phyloP scores from a whole-genome alignment of 768 basidiomycete species.

The Suillus sp. region DNA sequence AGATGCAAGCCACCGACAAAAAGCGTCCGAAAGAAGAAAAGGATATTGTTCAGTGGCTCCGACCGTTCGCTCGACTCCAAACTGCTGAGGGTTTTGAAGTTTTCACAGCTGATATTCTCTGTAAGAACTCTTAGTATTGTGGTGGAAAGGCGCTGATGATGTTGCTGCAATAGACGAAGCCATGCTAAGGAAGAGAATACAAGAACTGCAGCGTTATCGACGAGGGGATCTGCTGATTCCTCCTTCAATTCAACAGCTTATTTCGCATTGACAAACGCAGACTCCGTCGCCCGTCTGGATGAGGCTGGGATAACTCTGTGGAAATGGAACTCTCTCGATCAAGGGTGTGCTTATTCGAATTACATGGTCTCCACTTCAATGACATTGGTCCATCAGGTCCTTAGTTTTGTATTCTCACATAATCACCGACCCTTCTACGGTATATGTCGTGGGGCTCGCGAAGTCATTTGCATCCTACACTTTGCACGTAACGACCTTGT shows the following conservation, averaged over 20 bases:
- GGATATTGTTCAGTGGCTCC: slow-evolving; percentile 85
- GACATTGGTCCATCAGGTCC: slow-evolving; percentile 44
- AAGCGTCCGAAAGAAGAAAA: slow-evolving; percentile 90
- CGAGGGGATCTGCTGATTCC: slow-evolving; percentile 48
- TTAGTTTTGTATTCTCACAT: slow-evolving; percentile 67
- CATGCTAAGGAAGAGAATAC: slow-evolving; percentile 81
- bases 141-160: slow-evolving; percentile 4
- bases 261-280: slow-evolving; percentile 62
- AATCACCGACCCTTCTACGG: slow-evolving; percentile 47
- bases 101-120: slow-evolving; percentile 86
- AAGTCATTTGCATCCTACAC: slow-evolving; percentile 55
- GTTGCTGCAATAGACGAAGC: slow-evolving; percentile 69
- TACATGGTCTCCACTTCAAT: slow-evolving; percentile 10
- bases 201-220: slow-evolving; percentile 89
- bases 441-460: slow-evolving; percentile 57
- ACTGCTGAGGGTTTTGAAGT: slow-evolving; percentile 90
- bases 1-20: slow-evolving; percentile 93
- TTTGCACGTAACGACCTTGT: slow-evolving; percentile 66
- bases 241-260: slow-evolving; percentile 33
- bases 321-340: slow-evolving; percentile 72
- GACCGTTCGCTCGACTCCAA: slow-evolving; percentile 89
- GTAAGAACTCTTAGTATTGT: slow-evolving; percentile 48
- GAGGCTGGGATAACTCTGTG: slow-evolving; percentile 59
- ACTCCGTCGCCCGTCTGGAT: slow-evolving; percentile 55
- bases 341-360: slow-evolving; percentile 49